A percentile compares a stretch with the other conserved stretches of the same genome.
These are phyloP conservation scores for Cutaneotrichosporon dermatis DNA, from an alignment of 1,284 basidiomycete species.

Conservation along the genomic window DNA sequence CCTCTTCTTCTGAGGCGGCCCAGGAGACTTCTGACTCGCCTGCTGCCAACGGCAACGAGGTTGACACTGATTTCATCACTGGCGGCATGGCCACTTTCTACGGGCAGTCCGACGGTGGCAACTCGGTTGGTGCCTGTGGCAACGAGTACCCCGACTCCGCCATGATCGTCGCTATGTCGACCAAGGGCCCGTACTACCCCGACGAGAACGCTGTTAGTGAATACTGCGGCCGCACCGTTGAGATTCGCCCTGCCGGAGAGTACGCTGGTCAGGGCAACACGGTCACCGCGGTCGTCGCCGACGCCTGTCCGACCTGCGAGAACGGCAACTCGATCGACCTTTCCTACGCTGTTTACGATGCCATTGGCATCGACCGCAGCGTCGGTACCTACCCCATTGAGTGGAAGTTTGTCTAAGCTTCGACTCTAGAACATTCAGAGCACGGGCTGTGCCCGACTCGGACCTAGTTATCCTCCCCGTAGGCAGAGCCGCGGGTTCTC, in stretches of 20 bases:
- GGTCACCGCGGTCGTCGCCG: constrained; percentile 64
- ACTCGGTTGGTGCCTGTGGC: constrained; percentile 61
- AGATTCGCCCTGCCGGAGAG: constrained; percentile 29
- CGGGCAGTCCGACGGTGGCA: constrained; percentile 53
- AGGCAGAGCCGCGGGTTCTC: too few relatives aligned
- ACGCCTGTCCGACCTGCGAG: constrained; percentile 78
- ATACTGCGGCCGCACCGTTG: constrained; percentile 34
- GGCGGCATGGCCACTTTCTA: constrained; percentile 60
- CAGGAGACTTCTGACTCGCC: background rate
- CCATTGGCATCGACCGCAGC: constrained; percentile 31
- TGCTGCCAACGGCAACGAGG: background rate
- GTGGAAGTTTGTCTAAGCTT: constrained; percentile 48
- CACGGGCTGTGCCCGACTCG: too few relatives aligned
- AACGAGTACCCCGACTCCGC: constrained; percentile 59
- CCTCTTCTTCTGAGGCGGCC: constrained; percentile 17
- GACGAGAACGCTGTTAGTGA: constrained; percentile 17
- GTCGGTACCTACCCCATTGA: constrained; percentile 60
- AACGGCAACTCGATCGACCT: constrained; percentile 66
- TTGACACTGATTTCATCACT: background rate
- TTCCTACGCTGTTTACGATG: constrained; percentile 47
- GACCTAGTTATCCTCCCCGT: too few relatives aligned
- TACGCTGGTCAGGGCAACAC: background rate
- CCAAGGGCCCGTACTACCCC: constrained; percentile 31
- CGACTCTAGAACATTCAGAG: too few relatives aligned
- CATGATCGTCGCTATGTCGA: constrained; percentile 58